These are phyloP conservation scores for Paraphoma sp. DNA, from an alignment of 2,329 filamentous ascomycete genomes.

Conservation along the genomic window DNA sequence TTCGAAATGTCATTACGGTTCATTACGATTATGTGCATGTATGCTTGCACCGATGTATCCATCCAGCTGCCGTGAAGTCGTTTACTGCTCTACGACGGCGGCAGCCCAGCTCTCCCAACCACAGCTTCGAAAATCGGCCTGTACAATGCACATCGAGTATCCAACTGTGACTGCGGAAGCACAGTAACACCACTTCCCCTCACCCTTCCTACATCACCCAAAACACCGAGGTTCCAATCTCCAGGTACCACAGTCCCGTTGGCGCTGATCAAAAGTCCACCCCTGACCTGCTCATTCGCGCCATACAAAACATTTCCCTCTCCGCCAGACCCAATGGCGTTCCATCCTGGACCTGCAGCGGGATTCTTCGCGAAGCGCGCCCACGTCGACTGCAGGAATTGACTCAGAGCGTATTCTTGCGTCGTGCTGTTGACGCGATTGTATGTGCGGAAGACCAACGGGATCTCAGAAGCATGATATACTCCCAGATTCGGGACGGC, in stretches of 20 bases:
- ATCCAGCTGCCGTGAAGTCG: not conserved
- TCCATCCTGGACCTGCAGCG: slow-evolving; percentile 31
- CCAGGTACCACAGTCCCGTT: slow-evolving; percentile 11
- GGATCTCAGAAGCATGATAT: slow-evolving; percentile 33
- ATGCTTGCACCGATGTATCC: not conserved
- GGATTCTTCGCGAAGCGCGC: slow-evolving; percentile 39
- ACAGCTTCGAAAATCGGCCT: slow-evolving; percentile 20
- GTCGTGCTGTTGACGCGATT: slow-evolving; percentile 18
- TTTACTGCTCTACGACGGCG: not conserved
- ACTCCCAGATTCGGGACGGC: slow-evolving; percentile 17
- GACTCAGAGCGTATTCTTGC: slow-evolving; percentile 23
- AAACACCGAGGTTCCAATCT: slow-evolving; percentile 22
- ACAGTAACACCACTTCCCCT: slow-evolving; percentile 23
- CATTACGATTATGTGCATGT: not conserved
- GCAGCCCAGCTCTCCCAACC: slow-evolving; percentile 19
- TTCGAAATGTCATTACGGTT: not conserved
- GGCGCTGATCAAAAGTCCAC: slow-evolving; percentile 8
- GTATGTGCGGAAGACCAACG: slow-evolving; percentile 32
- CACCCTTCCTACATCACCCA: slow-evolving; percentile 25
- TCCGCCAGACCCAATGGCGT: slow-evolving; percentile 21
- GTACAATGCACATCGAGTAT: slow-evolving; percentile 21
- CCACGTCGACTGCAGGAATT: slow-evolving; percentile 32
- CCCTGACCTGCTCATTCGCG: slow-evolving; percentile 11
- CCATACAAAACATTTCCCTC: slow-evolving; percentile 17
- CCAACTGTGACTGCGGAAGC: slow-evolving; percentile 18